Evolutionary conservation across 1,139 yeast species (phyloP), one percentile per base, ranked within the genome.

Genomic region (Martiniozyma asiatica): DNA sequence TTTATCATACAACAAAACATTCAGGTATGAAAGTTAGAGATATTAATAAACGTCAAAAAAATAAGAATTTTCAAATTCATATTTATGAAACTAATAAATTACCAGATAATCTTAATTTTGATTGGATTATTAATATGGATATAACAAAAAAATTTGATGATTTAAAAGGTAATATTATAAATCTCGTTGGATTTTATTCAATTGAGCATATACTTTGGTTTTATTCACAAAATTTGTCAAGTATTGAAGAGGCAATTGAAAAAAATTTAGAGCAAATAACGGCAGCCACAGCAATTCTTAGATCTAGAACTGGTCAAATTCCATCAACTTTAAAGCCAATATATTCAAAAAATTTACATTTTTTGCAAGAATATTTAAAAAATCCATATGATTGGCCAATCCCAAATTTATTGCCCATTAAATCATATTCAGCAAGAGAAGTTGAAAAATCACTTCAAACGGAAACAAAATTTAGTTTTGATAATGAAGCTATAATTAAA

Each of bases 311-410:
- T n/a, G 97, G 97, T 5, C 66, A 70, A 26, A 53, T 87, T 27
- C 93, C 95, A 2, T 78, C 84, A 0, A 93, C 78, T 43, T 56
- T 84, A 30, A 65, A 79, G 47, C 87, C 92, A 8, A 71, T 81
- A 11, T 82, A 78, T 50, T 63, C 73, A 26, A 79, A 76, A 41
- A 69, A 76, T 34, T 59, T 85, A 39, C 61, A 63, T 8, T 80
- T 74, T 42, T 60, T 87, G 30, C 55, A 63, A 1, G 65, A 63
- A 19, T 85, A 89, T 72, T 59, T 51, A 4, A 18, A 37, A 5
- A 39, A 44, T 32, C 47, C 50, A 3, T 19, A 26, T 3, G 13
- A 15, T 5, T 85, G 94, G 94, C 93, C 93, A 2, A 58, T 87
- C 29, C 92, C 94, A 0, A 81, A 77, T 29, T 58, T 81, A 38